These are phyloP conservation scores for Agrocybe chaxingu DNA, from an alignment of 768 basidiomycete species.

Conservation along the genomic window DNA sequence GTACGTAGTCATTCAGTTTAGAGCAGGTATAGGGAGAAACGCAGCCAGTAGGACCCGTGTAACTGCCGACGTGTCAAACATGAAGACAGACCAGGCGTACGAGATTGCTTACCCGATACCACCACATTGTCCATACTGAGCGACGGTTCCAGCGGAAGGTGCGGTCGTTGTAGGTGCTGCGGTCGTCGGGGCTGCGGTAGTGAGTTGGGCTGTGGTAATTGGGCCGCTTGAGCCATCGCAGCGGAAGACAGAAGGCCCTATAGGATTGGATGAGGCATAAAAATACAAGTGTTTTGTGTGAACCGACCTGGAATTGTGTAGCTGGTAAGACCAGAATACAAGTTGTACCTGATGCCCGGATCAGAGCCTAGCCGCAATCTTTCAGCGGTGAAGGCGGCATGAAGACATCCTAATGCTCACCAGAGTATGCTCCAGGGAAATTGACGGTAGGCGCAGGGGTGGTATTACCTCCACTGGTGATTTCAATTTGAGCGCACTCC, in stretches of 20 bases:
- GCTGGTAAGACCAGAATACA: constrained; percentile 33
- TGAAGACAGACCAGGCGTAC: background rate
- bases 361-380: constrained; percentile 27
- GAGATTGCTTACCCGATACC: constrained; percentile 28
- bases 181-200: too few species aligned
- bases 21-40: constrained; percentile 28
- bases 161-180: too few species aligned
- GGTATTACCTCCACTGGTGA: constrained; percentile 43
- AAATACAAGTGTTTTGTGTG: constrained; percentile 22
- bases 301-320: constrained; percentile 39
- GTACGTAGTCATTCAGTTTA: too few species aligned
- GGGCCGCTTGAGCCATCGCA: background rate
- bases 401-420: constrained; percentile 30
- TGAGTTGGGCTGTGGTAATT: constrained; percentile 18
- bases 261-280: constrained; percentile 34
- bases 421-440: constrained; percentile 46
- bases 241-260: constrained; percentile 11
- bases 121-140: constrained; percentile 42
- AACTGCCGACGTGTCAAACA: constrained; percentile 14
- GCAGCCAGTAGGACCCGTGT: constrained; percentile 34
- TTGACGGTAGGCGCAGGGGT: constrained; percentile 40
- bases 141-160: constrained; percentile 23
- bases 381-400: background rate
- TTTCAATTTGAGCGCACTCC: constrained; percentile 43
- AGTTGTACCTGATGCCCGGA: constrained; percentile 46